phyloP scores from a whole-genome alignment of 306 rosid genomes.

The Abrus pulchellus region DNA sequence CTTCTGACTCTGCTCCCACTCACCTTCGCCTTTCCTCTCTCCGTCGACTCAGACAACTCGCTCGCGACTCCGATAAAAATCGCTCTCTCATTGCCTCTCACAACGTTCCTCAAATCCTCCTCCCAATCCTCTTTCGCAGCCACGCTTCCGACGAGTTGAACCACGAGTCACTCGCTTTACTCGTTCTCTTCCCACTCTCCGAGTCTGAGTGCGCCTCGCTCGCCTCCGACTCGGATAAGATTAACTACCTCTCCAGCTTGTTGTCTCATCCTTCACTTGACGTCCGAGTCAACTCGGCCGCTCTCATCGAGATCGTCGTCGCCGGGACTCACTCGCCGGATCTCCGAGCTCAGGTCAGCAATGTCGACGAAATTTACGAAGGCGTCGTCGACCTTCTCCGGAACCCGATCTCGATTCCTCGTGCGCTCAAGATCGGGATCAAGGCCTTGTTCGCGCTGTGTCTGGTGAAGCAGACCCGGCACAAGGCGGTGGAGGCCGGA shows the following conservation, averaged over 20 bases:
- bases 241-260: slow-evolving; percentile 56
- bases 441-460: slow-evolving; percentile 84
- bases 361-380: slow-evolving; percentile 69
- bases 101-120: slow-evolving; percentile 57
- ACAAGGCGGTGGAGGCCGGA: slow-evolving; percentile 75
- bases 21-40: slow-evolving; percentile 65
- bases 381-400: slow-evolving; percentile 75
- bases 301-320: slow-evolving; percentile 69
- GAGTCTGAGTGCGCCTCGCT: slow-evolving; percentile 70
- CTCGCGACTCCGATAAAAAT: slow-evolving; percentile 90
- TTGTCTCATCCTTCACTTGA: slow-evolving; percentile 60
- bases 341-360: slow-evolving; percentile 68
- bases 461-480: slow-evolving; percentile 77
- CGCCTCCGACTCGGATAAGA: slow-evolving; percentile 59
- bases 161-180: slow-evolving; percentile 73
- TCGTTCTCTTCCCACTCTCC: slow-evolving; percentile 67
- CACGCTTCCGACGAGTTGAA: slow-evolving; percentile 56
- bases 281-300: slow-evolving; percentile 81
- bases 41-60: slow-evolving; percentile 75
- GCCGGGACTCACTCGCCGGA: slow-evolving; percentile 79
- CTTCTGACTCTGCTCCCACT: slow-evolving; percentile 57
- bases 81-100: slow-evolving; percentile 73
- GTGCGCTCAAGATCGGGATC: slow-evolving; percentile 77
- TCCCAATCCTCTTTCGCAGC: slow-evolving; percentile 50
- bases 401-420: slow-evolving; percentile 65